Evolutionary conservation across 257 asterid species (phyloP).

Genomic region (Ophiorrhiza pumila): DNA sequence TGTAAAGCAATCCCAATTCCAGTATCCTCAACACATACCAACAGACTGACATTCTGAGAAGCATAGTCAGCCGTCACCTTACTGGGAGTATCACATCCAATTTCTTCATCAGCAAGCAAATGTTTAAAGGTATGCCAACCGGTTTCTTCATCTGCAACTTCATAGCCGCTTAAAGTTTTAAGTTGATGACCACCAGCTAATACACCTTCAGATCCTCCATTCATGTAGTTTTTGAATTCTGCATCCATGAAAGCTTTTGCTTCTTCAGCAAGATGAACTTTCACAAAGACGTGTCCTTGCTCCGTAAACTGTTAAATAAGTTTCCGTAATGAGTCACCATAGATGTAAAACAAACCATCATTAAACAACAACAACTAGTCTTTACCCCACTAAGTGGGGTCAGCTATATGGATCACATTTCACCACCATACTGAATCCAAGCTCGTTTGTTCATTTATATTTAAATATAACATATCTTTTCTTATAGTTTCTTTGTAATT

Average conservation of each 20-base stretch:
- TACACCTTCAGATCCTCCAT: constrained; percentile 44
- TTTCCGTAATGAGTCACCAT: neutral
- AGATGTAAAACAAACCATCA: neutral
- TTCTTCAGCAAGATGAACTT: constrained; percentile 72
- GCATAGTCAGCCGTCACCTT: constrained; percentile 27
- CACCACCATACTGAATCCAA: too few relatives aligned
- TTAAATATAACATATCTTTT: too few relatives aligned
- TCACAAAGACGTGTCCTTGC: constrained; percentile 82
- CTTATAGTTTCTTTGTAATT: too few relatives aligned
- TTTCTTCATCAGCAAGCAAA: constrained; percentile 42
- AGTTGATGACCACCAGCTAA: constrained; percentile 30
- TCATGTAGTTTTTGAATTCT: constrained; percentile 31
- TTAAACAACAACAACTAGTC: too few relatives aligned
- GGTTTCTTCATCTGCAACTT: constrained; percentile 77
- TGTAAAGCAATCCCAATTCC: constrained; percentile 81
- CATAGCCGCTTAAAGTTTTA: constrained; percentile 73
- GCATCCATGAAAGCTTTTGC: constrained; percentile 34
- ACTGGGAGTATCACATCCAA: constrained; percentile 26
- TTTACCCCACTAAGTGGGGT: too few relatives aligned
- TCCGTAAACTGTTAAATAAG: constrained; percentile 68
- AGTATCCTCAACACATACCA: constrained; percentile 82
- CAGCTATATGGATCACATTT: too few relatives aligned
- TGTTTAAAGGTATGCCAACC: constrained; percentile 64
- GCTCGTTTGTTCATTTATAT: too few relatives aligned
- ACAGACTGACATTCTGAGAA: constrained; percentile 43